Conservation (phyloP, 169 alveolate genomes). For the Eimeria maxima region DNA sequence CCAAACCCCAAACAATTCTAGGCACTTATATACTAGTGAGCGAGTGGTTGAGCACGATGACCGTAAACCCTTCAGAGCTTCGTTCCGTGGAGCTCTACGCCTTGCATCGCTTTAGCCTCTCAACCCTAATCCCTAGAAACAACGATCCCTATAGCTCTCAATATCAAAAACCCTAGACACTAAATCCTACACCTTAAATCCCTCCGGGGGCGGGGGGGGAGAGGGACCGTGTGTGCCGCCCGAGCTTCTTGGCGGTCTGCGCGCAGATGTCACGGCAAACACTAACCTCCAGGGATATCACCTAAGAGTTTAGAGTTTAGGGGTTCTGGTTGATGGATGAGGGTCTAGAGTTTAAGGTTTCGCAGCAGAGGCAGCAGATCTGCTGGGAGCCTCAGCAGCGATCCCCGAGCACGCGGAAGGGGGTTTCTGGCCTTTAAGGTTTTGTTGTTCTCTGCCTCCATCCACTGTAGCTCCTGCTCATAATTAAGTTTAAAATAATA, state of each 20-base stretch:
- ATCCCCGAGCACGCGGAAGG: background rate
- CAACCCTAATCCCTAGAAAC: background rate
- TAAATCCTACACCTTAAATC: background rate
- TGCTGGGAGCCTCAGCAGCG: background rate
- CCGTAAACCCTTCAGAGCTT: too few relatives aligned
- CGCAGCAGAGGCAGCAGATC: background rate
- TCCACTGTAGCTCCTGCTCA: too few relatives aligned
- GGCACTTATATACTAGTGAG: background rate
- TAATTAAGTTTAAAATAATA: background rate
- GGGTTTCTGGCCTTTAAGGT: background rate
- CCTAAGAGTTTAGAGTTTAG: constrained; percentile 7
- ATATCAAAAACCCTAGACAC: background rate
- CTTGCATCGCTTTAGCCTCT: too few relatives aligned
- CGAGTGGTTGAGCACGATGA: too few relatives aligned
- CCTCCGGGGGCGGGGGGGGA: background rate
- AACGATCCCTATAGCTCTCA: background rate
- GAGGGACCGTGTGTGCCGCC: background rate
- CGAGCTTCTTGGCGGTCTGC: background rate
- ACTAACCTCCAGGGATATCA: background rate
- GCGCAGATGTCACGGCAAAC: background rate
- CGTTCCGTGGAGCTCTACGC: too few relatives aligned
- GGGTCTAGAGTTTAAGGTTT: background rate
- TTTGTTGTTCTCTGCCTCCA: background rate
- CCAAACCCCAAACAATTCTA: background rate
- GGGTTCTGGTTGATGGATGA: background rate